Percentiles rank a stretch among this genome's conserved stretches.
These are phyloP conservation scores for Diaporthe sp. DNA, from an alignment of 2,329 filamentous ascomycete species.

Conservation along the genomic window DNA sequence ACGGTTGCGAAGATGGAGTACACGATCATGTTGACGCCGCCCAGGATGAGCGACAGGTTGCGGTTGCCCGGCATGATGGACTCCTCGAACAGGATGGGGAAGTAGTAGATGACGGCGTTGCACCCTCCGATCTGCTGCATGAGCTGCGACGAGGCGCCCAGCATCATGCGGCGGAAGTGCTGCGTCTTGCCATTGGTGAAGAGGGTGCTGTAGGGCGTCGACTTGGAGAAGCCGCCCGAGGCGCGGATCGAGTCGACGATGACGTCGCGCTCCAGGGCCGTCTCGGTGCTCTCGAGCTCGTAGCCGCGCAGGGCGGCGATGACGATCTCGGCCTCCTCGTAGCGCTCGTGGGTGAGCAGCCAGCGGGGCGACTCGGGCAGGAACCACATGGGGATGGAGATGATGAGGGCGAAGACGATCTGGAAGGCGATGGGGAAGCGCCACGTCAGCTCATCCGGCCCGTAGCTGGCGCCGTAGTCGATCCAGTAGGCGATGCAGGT, in stretches of 20 bases:
- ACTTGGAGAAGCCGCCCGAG: slow-evolving; percentile 61
- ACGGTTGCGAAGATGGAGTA: slow-evolving; percentile 73
- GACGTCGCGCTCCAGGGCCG: slow-evolving; percentile 69
- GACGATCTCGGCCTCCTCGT: slow-evolving; percentile 53
- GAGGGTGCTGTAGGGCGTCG: slow-evolving; percentile 65
- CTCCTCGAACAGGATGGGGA: slow-evolving; percentile 68
- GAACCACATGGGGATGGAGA: slow-evolving; percentile 53
- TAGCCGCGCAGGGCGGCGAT: slow-evolving; percentile 56
- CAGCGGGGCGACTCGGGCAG: slow-evolving; percentile 58
- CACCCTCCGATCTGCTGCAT: slow-evolving; percentile 74
- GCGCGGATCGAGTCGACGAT: slow-evolving; percentile 75
- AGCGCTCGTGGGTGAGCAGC: slow-evolving; percentile 54
- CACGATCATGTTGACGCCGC: slow-evolving; percentile 69
- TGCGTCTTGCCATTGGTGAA: slow-evolving; percentile 75
- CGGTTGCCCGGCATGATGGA: slow-evolving; percentile 55
- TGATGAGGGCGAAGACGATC: slow-evolving; percentile 52
- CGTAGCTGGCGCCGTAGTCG: slow-evolving; percentile 61
- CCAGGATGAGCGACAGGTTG: slow-evolving; percentile 67
- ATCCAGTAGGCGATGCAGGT: slow-evolving; percentile 61
- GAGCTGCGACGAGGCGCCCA: slow-evolving; percentile 71
- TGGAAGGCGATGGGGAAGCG: slow-evolving; percentile 67
- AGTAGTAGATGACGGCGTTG: slow-evolving; percentile 74
- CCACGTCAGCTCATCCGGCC: slow-evolving; percentile 62
- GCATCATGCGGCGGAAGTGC: slow-evolving; percentile 74
- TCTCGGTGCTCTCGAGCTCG: slow-evolving; percentile 68